Conservation (phyloP, 306 rosid species). For the Betula pendula region DNA sequence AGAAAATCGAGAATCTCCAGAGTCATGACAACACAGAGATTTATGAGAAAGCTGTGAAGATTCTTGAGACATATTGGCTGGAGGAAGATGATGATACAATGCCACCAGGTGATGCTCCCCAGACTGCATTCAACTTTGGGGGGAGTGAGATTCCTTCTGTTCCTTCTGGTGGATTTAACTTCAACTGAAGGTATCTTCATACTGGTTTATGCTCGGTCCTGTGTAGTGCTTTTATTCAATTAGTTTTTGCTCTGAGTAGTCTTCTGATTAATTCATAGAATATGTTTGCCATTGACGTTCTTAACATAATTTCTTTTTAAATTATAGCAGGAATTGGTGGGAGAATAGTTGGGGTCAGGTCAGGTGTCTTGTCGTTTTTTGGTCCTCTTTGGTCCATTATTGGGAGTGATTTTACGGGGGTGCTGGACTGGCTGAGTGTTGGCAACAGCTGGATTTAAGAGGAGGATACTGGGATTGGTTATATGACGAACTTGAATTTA, state of each 20-base stretch:
- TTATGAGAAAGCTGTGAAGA: constrained; percentile 93
- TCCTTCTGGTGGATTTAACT: constrained; percentile 94
- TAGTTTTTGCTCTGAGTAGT: constrained; percentile 22
- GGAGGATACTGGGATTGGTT: constrained; percentile 33
- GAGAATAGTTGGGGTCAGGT: constrained; percentile 38
- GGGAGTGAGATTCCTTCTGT: constrained; percentile 53
- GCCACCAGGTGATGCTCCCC: constrained; percentile 82
- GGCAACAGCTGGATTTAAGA: constrained; percentile 45
- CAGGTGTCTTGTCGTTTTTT: constrained; percentile 36
- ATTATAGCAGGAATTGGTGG: constrained; percentile 41
- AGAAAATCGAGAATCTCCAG: constrained; percentile 87
- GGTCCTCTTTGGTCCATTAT: constrained; percentile 35
- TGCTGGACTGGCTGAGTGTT: constrained; percentile 39
- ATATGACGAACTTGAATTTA: constrained; percentile 31
- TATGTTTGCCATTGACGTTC: constrained; percentile 1
- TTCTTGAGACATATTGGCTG: constrained; percentile 93
- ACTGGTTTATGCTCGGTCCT: not conserved
- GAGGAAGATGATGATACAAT: constrained; percentile 96
- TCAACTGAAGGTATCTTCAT: constrained; percentile 56
- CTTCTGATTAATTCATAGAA: not conserved
- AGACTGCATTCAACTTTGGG: constrained; percentile 73
- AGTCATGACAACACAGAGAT: constrained; percentile 93
- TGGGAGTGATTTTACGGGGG: constrained; percentile 33
- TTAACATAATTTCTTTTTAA: constrained; percentile 14
- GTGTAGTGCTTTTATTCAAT: constrained; percentile 10